Base-by-base conservation (phyloP, 139 green algal species). In the Tetradesmus lagerheimii region DNA sequence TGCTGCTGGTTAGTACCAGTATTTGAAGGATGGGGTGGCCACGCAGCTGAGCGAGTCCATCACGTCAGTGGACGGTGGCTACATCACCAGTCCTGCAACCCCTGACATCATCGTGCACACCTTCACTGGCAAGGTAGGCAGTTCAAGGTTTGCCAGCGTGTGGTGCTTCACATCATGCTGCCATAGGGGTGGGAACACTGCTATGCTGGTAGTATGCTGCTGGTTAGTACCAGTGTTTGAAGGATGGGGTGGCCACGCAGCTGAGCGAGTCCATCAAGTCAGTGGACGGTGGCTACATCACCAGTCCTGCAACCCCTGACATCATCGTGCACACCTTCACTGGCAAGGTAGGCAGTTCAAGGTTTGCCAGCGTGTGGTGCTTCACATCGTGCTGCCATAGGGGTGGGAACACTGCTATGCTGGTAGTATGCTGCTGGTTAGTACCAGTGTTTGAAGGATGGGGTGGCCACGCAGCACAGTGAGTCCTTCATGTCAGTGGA, bases 311-410 rank as follows among this genome's bases (percentile, higher is more conserved):
- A 20, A 50, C 86, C 1, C 93, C 94, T 62, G 95, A 97, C 79
- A 85, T 97, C 5, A 67, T 97, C 23, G 89, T 97, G 86, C 94
- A 97, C 85, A 97, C 95, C 20, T 97, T 96, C 86, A 94, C 93
- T 16, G 95, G 95, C 34, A 97, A 97, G 93, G 95, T 96, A 50
- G 2, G 27, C 57, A 71, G 57, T 31, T n/a, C n/a, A n/a, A n/a
- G n/a, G n/a, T n/a, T n/a, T n/a, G n/a, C n/a, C n/a, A n/a, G n/a
- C n/a, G n/a, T n/a, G n/a, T n/a, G n/a, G n/a, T n/a, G n/a, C n/a
- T n/a, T n/a, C n/a, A n/a, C n/a, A n/a, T n/a, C n/a, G n/a, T n/a
- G n/a, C n/a, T n/a, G n/a, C n/a, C n/a, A n/a, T n/a, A n/a, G n/a
- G n/a, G n/a, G n/a, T n/a, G n/a, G n/a, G n/a, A n/a, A n/a, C n/a